phyloP scores from a whole-genome alignment of 2,329 filamentous ascomycete genomes.

The Ilyonectria destructans region DNA sequence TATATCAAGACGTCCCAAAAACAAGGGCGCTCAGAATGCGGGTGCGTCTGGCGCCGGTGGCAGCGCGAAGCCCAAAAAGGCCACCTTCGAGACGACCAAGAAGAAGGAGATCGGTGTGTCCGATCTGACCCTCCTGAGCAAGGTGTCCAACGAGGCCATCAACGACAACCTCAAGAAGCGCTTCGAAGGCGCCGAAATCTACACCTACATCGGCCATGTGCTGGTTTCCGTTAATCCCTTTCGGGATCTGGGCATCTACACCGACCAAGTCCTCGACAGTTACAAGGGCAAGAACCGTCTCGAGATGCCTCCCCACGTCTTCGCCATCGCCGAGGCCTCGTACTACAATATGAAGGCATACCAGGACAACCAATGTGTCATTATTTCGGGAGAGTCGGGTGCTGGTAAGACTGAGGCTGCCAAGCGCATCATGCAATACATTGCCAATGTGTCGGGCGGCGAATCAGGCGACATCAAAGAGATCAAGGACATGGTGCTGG shows the following conservation, averaged over 20 bases:
- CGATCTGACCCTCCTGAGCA: conserved; percentile 96
- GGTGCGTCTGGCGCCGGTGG: conserved; percentile 57
- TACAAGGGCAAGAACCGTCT: conserved; percentile 98
- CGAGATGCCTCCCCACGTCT: conserved; percentile 96
- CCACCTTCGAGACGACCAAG: conserved; percentile 94
- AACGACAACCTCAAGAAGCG: conserved; percentile 99
- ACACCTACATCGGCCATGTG: conserved; percentile 99
- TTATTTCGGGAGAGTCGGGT: conserved; percentile 98
- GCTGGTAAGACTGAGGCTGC: conserved; percentile 99
- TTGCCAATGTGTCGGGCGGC: conserved; percentile 95
- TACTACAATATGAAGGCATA: conserved; percentile 99
- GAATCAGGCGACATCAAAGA: conserved; percentile 90
- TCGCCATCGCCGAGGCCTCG: conserved; percentile 93
- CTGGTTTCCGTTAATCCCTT: conserved; percentile 99
- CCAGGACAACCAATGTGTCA: conserved; percentile 98
- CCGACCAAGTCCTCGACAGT: conserved; percentile 91
- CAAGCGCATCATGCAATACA: conserved; percentile 99
- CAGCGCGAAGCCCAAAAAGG: conserved; percentile 87
- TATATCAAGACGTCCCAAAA: conserved; percentile 61
- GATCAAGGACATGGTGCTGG: conserved; percentile 99
- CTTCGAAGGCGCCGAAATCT: conserved; percentile 98
- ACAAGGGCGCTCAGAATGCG: conserved; percentile 57
- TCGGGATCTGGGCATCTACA: conserved; percentile 97
- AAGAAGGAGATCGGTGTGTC: conserved; percentile 99
- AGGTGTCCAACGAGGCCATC: conserved; percentile 99